These are phyloP conservation scores for Patellifolia procumbens DNA, from an alignment of 179 eudicot species.

Conservation along the genomic window DNA sequence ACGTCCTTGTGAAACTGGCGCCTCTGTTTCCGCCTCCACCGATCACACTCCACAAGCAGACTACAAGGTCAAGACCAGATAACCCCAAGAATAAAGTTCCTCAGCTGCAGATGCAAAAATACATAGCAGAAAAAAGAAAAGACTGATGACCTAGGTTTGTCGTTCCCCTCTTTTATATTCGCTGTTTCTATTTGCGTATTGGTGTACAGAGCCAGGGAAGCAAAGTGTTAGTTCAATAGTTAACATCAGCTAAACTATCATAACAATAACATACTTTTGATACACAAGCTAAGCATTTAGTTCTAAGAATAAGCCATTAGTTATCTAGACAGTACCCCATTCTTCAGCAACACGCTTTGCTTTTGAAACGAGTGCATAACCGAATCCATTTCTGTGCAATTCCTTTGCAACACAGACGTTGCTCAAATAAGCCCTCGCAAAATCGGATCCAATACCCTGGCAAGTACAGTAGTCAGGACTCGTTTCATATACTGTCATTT, in stretches of 20 bases:
- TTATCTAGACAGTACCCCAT: conserved; percentile 59
- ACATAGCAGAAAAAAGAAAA: neutral
- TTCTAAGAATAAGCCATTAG: neutral
- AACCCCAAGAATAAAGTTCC: neutral
- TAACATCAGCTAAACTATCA: neutral
- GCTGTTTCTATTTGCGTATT: neutral
- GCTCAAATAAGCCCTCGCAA: conserved; percentile 85
- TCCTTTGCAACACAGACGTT: conserved; percentile 93
- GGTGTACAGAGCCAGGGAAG: neutral
- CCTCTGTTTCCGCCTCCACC: neutral
- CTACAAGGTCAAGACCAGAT: neutral
- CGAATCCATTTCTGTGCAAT: conserved; percentile 78
- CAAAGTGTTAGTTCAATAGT: neutral
- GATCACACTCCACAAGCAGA: neutral
- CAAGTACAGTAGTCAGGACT: conserved; percentile 12
- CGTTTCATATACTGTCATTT: neutral
- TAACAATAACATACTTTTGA: neutral
- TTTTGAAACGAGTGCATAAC: conserved; percentile 56
- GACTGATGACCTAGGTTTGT: neutral
- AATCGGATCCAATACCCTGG: conserved; percentile 88
- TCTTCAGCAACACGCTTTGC: conserved; percentile 73
- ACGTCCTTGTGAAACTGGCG: neutral
- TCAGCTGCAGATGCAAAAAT: neutral
- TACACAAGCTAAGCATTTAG: neutral
- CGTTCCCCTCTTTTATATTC: neutral